Percentiles rank a stretch among this genome's conserved stretches.
These are phyloP conservation scores for Crithidia mellificae DNA, from an alignment of 208 protist species.

Conservation along the genomic window DNA sequence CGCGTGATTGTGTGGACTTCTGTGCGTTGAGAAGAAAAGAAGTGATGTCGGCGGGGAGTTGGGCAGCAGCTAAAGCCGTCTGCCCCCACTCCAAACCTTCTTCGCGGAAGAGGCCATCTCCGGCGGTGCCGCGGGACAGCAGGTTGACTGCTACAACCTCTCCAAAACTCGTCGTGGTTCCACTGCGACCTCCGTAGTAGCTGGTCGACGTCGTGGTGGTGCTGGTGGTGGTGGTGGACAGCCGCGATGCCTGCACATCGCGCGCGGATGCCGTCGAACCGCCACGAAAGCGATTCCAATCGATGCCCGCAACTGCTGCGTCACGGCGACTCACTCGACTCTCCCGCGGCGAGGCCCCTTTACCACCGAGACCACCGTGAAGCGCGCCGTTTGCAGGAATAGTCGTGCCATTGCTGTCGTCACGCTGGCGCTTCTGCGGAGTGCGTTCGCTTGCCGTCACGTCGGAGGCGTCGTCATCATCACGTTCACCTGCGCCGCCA, in stretches of 20 bases:
- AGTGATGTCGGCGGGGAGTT: not conserved
- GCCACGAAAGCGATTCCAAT: constrained; percentile 22
- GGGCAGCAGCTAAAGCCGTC: not conserved
- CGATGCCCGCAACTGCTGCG: constrained; percentile 7
- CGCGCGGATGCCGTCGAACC: not conserved
- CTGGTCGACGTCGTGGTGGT: too few relatives aligned
- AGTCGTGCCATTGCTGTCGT: not conserved
- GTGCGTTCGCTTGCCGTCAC: not conserved
- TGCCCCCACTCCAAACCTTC: constrained; percentile 17
- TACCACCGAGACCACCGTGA: too few relatives aligned
- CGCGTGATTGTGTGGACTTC: not conserved
- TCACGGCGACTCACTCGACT: not conserved
- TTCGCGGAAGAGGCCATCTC: constrained; percentile 23
- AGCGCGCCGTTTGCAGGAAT: too few relatives aligned
- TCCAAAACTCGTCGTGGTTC: not conserved
- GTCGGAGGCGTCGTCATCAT: not conserved
- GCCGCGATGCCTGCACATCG: too few relatives aligned
- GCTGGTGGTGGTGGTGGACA: too few relatives aligned
- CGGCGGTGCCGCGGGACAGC: not conserved
- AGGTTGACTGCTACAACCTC: too few relatives aligned
- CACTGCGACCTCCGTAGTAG: too few relatives aligned
- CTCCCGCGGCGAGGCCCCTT: too few relatives aligned
- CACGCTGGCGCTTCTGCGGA: not conserved
- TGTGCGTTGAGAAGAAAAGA: too few relatives aligned
- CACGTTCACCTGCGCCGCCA: not conserved